Evolutionary conservation across 441 rosid genomes (phyloP), one percentile per base, ranked within the genome.

Genomic region (Bruguiera hainesii): DNA sequence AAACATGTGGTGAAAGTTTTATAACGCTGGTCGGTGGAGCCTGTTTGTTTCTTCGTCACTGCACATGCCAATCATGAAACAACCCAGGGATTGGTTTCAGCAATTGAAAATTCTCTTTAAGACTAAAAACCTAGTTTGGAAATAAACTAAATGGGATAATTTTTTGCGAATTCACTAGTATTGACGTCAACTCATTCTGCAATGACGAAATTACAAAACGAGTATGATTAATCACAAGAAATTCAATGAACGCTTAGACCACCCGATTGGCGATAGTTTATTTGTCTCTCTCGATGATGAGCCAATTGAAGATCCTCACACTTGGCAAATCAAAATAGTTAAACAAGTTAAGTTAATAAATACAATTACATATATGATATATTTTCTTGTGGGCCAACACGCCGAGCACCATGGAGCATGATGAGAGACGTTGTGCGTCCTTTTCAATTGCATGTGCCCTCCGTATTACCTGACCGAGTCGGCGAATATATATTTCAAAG

Each of bases 371-470:
- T 21, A 31, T 35, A 52, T 20, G 56, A 21, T 63, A 42, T 3
- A 42, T 37, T 13, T 13, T 16, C 23, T 50, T 50, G 52, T 18
- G 46, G 49, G 60, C 37, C 33, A 19, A 30, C 37, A 15, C 19
- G 52, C 16, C 39, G 60, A 15, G 52, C n/a, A 4, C 16, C 13
- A 29, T 4, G 56, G 6, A 52, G 8, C 42, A 35, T 8, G 1
- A 26, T 1, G 51, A 0, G 3, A 26, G 21, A 5, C 23, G 11
- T n/a, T 39, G 19, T 29, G 48, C 35, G 76, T 79, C 80, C 53
- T 62, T 76, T 66, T 80, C 80, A 60, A 7, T 66, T 50, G 76
- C 80, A 71, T 68, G 76, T 71, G 70, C 74, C 4, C 29, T 28
- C 13, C 19, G 4, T 26, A 37, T 49, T 50, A 23, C 57, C 25